Conservation (phyloP, 2,329 filamentous ascomycete genomes). For the Neonectria ditissima region DNA sequence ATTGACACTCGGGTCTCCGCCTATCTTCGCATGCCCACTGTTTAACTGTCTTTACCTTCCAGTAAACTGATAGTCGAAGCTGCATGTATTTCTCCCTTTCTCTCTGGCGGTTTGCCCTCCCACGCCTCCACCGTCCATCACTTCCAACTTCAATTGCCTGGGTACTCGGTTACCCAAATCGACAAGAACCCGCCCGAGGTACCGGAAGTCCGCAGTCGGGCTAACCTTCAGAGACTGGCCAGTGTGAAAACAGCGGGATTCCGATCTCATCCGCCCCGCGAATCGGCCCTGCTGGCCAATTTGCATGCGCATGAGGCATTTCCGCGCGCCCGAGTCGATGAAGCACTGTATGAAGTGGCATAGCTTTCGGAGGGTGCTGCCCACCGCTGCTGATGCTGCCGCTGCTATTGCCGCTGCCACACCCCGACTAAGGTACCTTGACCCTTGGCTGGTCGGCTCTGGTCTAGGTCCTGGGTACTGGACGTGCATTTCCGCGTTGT, state of each 20-base stretch:
- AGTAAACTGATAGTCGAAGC: background rate
- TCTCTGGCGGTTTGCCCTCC: no score
- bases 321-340: constrained; percentile 31
- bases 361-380: constrained; percentile 29
- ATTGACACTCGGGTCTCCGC: constrained; percentile 19
- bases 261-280: constrained; percentile 27
- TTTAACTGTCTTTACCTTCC: background rate
- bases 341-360: constrained; percentile 33
- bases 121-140: no score
- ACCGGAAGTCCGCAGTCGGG: background rate
- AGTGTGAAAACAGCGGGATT: constrained; percentile 27
- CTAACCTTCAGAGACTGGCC: constrained; percentile 16
- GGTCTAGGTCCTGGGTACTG: constrained; percentile 3
- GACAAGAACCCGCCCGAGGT: background rate
- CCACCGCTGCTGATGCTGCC: constrained; percentile 17
- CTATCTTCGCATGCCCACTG: background rate
- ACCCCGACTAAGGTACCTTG: background rate
- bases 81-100: no score
- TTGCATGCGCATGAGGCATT: constrained; percentile 40
- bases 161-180: constrained; percentile 1
- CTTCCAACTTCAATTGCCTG: background rate
- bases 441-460: background rate
- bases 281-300: constrained; percentile 29
- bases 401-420: constrained; percentile 11
- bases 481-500: constrained; percentile 12